A percentile compares a stretch with the other conserved stretches of the same genome.
Conservation (phyloP, 768 basidiomycete species). For the Zangia roseola region DNA sequence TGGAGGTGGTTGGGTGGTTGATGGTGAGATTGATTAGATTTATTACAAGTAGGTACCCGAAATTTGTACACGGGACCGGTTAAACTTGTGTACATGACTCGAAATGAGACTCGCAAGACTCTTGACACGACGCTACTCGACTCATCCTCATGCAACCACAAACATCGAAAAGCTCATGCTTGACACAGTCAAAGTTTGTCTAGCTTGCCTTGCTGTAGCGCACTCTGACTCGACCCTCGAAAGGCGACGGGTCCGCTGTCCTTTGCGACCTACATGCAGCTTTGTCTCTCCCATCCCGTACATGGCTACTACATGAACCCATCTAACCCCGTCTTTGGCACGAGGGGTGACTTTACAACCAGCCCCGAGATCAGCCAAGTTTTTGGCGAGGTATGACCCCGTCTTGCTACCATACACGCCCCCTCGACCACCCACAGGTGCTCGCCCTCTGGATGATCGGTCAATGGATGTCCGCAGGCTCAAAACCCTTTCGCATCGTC, state of each 20-base stretch:
- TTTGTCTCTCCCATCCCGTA: conserved; percentile 85
- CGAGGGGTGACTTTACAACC: conserved; percentile 90
- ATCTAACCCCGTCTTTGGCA: conserved; percentile 74
- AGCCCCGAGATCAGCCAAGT: conserved; percentile 96
- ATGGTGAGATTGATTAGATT: neutral
- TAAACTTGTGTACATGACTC: too few relatives aligned
- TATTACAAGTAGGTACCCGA: too few relatives aligned
- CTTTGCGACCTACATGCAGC: conserved; percentile 87
- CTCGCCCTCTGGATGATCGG: conserved; percentile 84
- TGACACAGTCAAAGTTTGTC: conserved; percentile 67
- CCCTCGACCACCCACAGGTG: conserved; percentile 50
- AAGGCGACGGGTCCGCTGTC: conserved; percentile 90
- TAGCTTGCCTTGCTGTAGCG: too few relatives aligned
- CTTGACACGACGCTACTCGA: conserved; percentile 3
- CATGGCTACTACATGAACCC: conserved; percentile 91
- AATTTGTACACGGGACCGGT: neutral
- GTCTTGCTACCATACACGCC: neutral
- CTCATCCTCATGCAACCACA: conserved; percentile 25
- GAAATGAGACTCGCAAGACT: conserved; percentile 4
- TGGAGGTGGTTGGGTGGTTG: conserved; percentile 5
- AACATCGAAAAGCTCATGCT: conserved; percentile 64
- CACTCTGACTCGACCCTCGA: too few relatives aligned
- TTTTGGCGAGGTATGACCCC: conserved; percentile 83
- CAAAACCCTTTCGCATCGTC: conserved; percentile 61
- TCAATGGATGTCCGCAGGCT: conserved; percentile 63